phyloP scores from a whole-genome alignment of 106 monocot genomes.

The Dactylorhiza incarnata region DNA sequence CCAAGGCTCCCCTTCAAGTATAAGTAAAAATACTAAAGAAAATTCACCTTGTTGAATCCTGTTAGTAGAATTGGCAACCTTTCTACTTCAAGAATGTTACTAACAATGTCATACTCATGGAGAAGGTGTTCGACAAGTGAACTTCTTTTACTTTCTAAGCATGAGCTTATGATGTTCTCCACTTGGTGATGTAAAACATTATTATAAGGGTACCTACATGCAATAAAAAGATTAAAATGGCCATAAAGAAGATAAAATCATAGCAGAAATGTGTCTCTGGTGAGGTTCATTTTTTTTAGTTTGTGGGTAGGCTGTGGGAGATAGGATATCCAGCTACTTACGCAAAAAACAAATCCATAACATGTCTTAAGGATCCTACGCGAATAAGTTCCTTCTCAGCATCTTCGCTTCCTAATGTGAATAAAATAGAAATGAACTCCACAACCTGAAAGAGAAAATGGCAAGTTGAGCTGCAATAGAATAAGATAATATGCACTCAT shows the following conservation, averaged over 20 bases:
- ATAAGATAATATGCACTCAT: not conserved
- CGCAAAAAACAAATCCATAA: conserved; percentile 87
- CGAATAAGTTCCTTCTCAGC: conserved; percentile 56
- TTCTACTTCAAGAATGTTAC: conserved; percentile 72
- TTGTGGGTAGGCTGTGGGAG: not conserved
- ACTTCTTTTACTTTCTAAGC: conserved; percentile 72
- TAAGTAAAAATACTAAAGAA: not conserved
- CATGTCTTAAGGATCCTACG: conserved; percentile 49
- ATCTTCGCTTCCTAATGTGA: conserved; percentile 72
- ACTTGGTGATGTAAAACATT: conserved; percentile 90
- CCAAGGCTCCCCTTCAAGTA: too few species aligned
- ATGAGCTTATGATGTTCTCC: conserved; percentile 65
- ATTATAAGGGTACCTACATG: conserved; percentile 78
- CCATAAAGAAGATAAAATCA: not conserved
- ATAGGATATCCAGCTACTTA: conserved; percentile 31
- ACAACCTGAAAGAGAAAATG: conserved; percentile 58
- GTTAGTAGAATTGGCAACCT: conserved; percentile 37
- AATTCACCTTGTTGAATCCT: conserved; percentile 42
- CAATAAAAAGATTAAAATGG: not conserved
- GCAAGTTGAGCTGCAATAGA: conserved; percentile 1
- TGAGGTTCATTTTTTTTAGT: not conserved
- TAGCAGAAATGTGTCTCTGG: not conserved
- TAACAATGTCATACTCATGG: conserved; percentile 50
- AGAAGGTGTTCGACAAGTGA: conserved; percentile 72
- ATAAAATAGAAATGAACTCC: conserved; percentile 7